These are phyloP conservation scores for Claviceps cyperi DNA, from an alignment of 2,329 filamentous ascomycete genomes.

Conservation along the genomic window DNA sequence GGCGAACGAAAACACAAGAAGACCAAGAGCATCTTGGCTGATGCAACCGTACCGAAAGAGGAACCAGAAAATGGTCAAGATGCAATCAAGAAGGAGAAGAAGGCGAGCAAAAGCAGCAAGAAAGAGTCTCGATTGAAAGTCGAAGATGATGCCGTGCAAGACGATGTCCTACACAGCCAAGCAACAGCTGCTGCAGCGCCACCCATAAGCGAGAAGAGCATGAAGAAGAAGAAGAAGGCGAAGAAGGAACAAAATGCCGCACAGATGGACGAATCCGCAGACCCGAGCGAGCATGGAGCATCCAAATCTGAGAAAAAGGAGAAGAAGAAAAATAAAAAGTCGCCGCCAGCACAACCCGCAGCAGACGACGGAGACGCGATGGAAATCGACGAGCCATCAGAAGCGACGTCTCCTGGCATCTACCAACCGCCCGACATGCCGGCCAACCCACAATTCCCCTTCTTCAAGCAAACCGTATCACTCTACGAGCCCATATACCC, in stretches of 20 bases:
- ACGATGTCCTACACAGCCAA: background rate
- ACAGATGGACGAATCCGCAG: conserved; percentile 5
- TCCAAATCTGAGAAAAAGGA: conserved; percentile 20
- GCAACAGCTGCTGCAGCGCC: conserved; percentile 1
- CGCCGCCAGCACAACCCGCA: background rate
- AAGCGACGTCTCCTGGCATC: conserved; percentile 17
- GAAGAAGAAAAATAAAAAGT: conserved; percentile 13
- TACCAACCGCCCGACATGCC: conserved; percentile 25
- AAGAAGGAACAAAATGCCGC: conserved; percentile 13
- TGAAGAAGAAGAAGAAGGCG: conserved; percentile 14
- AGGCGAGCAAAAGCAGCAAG: conserved; percentile 19
- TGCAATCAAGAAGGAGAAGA: conserved; percentile 20
- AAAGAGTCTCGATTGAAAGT: conserved; percentile 12
- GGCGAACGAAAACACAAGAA: conserved; percentile 35
- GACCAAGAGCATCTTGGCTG: conserved; percentile 29
- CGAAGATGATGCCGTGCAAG: background rate
- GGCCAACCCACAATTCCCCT: conserved; percentile 44
- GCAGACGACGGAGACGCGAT: conserved; percentile 17
- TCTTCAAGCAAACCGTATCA: conserved; percentile 65
- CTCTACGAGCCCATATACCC: conserved; percentile 67
- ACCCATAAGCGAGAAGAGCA: conserved; percentile 4
- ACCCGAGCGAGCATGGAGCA: conserved; percentile 3
- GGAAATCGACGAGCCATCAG: conserved; percentile 23
- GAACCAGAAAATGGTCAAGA: conserved; percentile 18
- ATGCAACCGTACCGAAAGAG: conserved; percentile 10